Conservation (phyloP, 2,329 filamentous ascomycete genomes). For the Phyllosticta capitalensis region DNA sequence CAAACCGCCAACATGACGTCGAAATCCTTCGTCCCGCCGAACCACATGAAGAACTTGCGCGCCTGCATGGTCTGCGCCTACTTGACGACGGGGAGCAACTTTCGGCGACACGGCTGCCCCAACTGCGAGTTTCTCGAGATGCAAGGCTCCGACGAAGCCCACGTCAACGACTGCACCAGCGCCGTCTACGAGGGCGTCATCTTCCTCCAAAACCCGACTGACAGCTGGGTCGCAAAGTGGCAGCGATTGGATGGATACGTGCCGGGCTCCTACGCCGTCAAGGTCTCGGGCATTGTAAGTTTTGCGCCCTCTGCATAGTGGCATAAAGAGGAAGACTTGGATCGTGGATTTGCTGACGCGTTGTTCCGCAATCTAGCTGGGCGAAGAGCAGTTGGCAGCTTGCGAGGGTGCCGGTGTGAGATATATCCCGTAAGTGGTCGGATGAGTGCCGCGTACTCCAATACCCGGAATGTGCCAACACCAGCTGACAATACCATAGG, state of each 20-base stretch:
- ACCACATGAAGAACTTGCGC: constrained; percentile 76
- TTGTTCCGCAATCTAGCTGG: constrained; percentile 31
- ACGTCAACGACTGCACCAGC: constrained; percentile 83
- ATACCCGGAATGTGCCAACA: too few relatives aligned
- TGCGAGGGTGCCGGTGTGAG: constrained; percentile 51
- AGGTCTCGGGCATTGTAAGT: constrained; percentile 71
- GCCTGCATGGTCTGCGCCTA: constrained; percentile 99
- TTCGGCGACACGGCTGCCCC: constrained; percentile 79
- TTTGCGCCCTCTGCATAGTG: not conserved
- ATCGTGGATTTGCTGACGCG: not conserved
- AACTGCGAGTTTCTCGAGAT: constrained; percentile 96
- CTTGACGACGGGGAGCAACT: constrained; percentile 74
- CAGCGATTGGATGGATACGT: constrained; percentile 85
- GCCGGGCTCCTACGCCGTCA: constrained; percentile 83
- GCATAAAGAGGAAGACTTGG: not conserved
- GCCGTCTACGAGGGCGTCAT: constrained; percentile 93
- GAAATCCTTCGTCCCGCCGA: constrained; percentile 46
- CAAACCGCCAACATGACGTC: not conserved
- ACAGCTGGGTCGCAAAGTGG: constrained; percentile 95
- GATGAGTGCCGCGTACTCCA: not conserved
- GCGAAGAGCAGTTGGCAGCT: constrained; percentile 46
- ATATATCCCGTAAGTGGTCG: constrained; percentile 42
- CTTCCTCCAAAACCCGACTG: constrained; percentile 68
- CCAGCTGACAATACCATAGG: not conserved
- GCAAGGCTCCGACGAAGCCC: constrained; percentile 61